Percentiles rank a stretch among this genome's conserved stretches.
These are phyloP conservation scores for Brassica cretica DNA, from an alignment of 345 rosid genomes.

Conservation along the genomic window DNA sequence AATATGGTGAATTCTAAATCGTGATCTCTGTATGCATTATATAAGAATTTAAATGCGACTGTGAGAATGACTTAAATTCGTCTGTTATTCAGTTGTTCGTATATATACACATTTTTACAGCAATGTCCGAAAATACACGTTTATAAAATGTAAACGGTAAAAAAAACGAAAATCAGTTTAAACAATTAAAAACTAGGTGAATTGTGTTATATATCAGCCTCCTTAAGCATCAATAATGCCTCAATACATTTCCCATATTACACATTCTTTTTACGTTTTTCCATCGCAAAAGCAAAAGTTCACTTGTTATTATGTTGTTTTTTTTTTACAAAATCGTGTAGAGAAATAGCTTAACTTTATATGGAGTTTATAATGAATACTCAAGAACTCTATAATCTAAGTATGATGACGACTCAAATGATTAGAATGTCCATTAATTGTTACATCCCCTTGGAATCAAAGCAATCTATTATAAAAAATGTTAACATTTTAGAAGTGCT, in stretches of 20 bases:
- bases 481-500: too few species aligned
- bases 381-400: constrained; percentile 18
- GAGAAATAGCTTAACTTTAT: background rate
- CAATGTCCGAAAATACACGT: background rate
- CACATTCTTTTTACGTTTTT: background rate
- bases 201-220: background rate
- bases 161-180: too few species aligned
- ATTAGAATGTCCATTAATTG: constrained; percentile 23
- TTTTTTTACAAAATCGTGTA: background rate
- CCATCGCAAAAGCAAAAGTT: constrained; percentile 1
- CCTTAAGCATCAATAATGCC: background rate
- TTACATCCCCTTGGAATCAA: constrained; percentile 28
- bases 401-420: constrained; percentile 18
- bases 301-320: background rate
- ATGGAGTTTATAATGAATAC: constrained; percentile 25
- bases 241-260: background rate
- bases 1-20: background rate
- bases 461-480: constrained; percentile 25
- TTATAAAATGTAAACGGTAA: background rate
- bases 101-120: background rate
- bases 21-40: background rate
- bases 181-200: background rate
- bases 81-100: background rate
- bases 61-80: background rate
- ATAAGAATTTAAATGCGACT: background rate